phyloP scores from a whole-genome alignment of 1,284 basidiomycete genomes.

The Ceratobasidium sp. region DNA sequence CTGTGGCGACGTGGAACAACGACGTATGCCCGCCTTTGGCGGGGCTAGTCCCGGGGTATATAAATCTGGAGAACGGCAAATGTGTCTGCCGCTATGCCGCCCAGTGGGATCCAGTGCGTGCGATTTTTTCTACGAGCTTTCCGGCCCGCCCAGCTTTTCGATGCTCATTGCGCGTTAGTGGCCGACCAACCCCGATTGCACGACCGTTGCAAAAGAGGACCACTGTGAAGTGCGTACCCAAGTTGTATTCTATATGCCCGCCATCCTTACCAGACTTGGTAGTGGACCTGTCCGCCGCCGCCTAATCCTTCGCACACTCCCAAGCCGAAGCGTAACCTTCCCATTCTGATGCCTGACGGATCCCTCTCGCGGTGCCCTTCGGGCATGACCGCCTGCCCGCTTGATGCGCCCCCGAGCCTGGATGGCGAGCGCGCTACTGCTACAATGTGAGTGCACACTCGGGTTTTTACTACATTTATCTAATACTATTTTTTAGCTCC shows the following conservation, averaged over 20 bases:
- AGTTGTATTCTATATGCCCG: neutral
- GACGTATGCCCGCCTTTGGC: too few relatives aligned
- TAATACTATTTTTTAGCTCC: neutral
- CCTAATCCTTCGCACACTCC: constrained; percentile 30
- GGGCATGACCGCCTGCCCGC: constrained; percentile 32
- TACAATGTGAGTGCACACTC: constrained; percentile 14
- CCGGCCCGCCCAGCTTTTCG: too few relatives aligned
- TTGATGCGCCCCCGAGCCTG: constrained; percentile 14
- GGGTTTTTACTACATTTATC: neutral
- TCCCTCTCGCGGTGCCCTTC: constrained; percentile 20
- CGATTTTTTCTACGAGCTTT: too few relatives aligned
- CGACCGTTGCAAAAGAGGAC: neutral
- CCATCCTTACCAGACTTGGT: neutral
- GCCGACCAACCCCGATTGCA: too few relatives aligned
- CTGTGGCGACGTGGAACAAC: too few relatives aligned
- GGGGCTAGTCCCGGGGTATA: too few relatives aligned
- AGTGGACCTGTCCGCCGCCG: constrained; percentile 10
- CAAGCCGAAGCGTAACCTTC: constrained; percentile 24
- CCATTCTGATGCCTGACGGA: constrained; percentile 21
- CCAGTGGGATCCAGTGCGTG: too few relatives aligned
- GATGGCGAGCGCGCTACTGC: constrained; percentile 25
- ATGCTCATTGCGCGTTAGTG: too few relatives aligned
- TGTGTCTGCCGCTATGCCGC: too few relatives aligned
- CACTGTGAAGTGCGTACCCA: neutral
- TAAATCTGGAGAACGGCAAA: too few relatives aligned